phyloP scores from a whole-genome alignment of 2,329 filamentous ascomycete genomes.

The Neophaeococcomyces aloes region DNA sequence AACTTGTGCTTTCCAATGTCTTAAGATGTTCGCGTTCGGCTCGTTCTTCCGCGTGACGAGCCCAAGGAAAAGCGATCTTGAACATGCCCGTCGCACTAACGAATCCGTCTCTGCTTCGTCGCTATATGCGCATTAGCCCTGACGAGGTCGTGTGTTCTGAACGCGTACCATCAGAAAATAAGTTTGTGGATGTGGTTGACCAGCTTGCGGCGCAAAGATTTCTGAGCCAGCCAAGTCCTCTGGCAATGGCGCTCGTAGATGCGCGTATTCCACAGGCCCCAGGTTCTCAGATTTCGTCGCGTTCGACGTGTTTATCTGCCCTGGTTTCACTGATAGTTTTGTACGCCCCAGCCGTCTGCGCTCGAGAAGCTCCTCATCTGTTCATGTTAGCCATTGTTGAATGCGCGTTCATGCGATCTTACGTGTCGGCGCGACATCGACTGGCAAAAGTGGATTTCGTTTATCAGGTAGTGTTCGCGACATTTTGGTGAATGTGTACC shows the following conservation, averaged over 20 bases:
- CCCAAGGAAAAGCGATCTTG: conserved; percentile 58
- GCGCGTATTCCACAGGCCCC: conserved; percentile 88
- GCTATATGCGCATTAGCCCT: conserved; percentile 28
- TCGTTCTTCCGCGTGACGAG: conserved; percentile 48
- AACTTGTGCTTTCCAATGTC: conserved; percentile 60
- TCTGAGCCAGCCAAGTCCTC: conserved; percentile 79
- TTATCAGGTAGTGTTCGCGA: conserved; percentile 37
- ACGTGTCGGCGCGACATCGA: conserved; percentile 36
- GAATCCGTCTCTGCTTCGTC: conserved; percentile 55
- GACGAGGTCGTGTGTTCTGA: not conserved
- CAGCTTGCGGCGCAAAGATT: conserved; percentile 69
- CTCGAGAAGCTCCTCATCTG: conserved; percentile 64
- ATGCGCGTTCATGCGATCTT: conserved; percentile 24
- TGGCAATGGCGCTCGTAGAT: conserved; percentile 82
- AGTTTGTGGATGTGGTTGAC: conserved; percentile 59
- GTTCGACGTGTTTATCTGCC: conserved; percentile 57
- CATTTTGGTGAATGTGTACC: conserved; percentile 24
- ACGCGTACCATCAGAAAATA: conserved; percentile 80
- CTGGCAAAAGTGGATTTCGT: conserved; percentile 36
- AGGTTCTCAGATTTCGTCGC: conserved; percentile 63
- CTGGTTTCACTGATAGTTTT: conserved; percentile 72
- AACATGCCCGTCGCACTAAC: conserved; percentile 61
- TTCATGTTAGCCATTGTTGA: conserved; percentile 15
- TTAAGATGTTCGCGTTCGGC: conserved; percentile 66
- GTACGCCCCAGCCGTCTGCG: conserved; percentile 88